phyloP scores from a whole-genome alignment of 1,284 basidiomycete genomes.

The Porodaedalea pini region DNA sequence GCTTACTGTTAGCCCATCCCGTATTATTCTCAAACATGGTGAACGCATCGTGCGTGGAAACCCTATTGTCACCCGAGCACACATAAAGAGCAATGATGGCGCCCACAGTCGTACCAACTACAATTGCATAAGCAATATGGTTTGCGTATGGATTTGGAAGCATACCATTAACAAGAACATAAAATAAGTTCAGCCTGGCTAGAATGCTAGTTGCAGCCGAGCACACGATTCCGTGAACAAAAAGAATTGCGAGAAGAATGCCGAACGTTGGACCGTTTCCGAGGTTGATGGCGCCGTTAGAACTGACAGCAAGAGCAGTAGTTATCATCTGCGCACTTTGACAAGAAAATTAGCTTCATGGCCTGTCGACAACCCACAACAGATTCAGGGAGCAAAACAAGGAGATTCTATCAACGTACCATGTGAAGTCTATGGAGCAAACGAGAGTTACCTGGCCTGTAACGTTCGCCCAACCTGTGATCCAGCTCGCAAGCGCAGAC shows the following conservation, averaged over 20 bases:
- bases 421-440: slow-evolving; percentile 72
- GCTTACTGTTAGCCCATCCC: slow-evolving; percentile 59
- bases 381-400: not conserved
- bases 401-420: slow-evolving; percentile 40
- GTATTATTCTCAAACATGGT: slow-evolving; percentile 68
- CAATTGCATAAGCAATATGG: slow-evolving; percentile 11
- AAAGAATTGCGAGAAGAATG: slow-evolving; percentile 58
- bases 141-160: slow-evolving; percentile 16
- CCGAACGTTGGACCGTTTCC: slow-evolving; percentile 62
- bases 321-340: slow-evolving; percentile 69
- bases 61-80: slow-evolving; percentile 49
- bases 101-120: slow-evolving; percentile 58
- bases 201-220: slow-evolving; percentile 64
- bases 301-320: slow-evolving; percentile 60
- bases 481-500: slow-evolving; percentile 65
- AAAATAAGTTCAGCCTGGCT: slow-evolving; percentile 66
- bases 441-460: slow-evolving; percentile 61
- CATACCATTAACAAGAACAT: slow-evolving; percentile 60
- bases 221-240: slow-evolving; percentile 64
- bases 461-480: slow-evolving; percentile 67
- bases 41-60: slow-evolving; percentile 65
- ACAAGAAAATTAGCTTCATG: not conserved
- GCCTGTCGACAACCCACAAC: not conserved
- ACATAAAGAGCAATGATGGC: slow-evolving; percentile 58
- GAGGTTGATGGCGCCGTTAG: slow-evolving; percentile 49